phyloP scores from a whole-genome alignment of 768 basidiomycete genomes.

The Leccinum obscurum region DNA sequence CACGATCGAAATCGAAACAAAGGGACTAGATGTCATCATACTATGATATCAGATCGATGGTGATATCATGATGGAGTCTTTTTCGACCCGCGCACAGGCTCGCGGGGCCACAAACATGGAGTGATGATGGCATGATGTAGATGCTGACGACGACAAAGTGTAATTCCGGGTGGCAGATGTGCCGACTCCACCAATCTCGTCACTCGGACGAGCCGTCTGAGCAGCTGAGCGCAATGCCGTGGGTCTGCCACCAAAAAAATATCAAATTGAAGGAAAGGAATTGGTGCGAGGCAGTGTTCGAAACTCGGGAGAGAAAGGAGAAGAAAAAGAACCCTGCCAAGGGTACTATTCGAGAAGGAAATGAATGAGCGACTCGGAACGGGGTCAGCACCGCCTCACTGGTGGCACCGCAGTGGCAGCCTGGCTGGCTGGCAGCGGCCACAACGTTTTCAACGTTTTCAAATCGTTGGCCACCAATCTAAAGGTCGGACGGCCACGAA shows the following conservation, averaged over 20 bases:
- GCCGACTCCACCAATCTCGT: background rate
- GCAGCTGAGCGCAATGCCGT: no score
- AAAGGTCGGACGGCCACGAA: background rate
- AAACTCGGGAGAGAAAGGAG: background rate
- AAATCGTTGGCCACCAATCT: background rate
- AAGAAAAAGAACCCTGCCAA: background rate
- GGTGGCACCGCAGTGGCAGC: background rate
- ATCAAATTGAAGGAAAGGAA: background rate
- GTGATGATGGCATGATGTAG: background rate
- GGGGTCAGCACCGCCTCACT: background rate
- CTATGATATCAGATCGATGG: background rate
- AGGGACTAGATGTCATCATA: background rate
- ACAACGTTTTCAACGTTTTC: background rate
- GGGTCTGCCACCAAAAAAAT: background rate
- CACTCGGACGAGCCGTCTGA: no score
- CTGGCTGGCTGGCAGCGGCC: background rate
- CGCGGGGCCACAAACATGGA: background rate
- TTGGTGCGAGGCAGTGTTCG: background rate
- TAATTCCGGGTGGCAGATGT: background rate
- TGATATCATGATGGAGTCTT: background rate
- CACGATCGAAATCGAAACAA: background rate
- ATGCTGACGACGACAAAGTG: background rate
- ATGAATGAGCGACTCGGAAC: no score
- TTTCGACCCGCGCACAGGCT: background rate
- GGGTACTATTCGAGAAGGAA: background rate